These are phyloP conservation scores for Lasiosphaeria miniovina DNA, from an alignment of 495 filamentous ascomycete species.

Conservation along the genomic window DNA sequence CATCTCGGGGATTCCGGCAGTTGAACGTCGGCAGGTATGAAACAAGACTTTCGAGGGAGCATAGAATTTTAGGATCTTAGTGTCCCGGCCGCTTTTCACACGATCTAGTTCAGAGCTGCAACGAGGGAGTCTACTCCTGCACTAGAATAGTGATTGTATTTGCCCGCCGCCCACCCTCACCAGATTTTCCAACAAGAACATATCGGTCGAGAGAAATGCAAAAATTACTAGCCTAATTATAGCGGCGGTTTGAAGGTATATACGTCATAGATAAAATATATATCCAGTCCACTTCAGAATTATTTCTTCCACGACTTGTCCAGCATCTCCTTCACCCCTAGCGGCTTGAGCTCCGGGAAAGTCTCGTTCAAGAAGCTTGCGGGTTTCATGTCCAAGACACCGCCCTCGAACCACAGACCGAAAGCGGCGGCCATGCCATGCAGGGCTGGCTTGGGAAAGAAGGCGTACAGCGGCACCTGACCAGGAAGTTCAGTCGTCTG, in stretches of 20 bases:
- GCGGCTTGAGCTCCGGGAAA: conserved; percentile 37
- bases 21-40: not conserved
- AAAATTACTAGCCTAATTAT: too few species aligned
- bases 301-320: not conserved
- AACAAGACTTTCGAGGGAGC: not conserved
- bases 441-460: conserved; percentile 35
- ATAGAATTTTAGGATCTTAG: not conserved
- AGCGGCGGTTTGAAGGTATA: too few species aligned
- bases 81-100: not conserved
- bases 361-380: conserved; percentile 31
- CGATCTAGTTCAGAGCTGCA: not conserved
- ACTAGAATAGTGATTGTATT: not conserved
- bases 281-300: too few species aligned
- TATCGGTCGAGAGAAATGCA: too few species aligned
- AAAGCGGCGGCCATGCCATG: conserved; percentile 32
- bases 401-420: conserved; percentile 26
- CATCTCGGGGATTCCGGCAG: not conserved
- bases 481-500: conserved; percentile 46
- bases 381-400: conserved; percentile 26
- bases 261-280: too few species aligned
- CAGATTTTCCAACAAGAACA: too few species aligned
- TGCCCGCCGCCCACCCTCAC: not conserved
- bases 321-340: conserved; percentile 24
- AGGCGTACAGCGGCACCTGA: conserved; percentile 31
- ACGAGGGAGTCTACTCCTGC: not conserved